These are phyloP conservation scores for Euphorbia pulcherrima DNA, from an alignment of 345 rosid species.

Conservation along the genomic window DNA sequence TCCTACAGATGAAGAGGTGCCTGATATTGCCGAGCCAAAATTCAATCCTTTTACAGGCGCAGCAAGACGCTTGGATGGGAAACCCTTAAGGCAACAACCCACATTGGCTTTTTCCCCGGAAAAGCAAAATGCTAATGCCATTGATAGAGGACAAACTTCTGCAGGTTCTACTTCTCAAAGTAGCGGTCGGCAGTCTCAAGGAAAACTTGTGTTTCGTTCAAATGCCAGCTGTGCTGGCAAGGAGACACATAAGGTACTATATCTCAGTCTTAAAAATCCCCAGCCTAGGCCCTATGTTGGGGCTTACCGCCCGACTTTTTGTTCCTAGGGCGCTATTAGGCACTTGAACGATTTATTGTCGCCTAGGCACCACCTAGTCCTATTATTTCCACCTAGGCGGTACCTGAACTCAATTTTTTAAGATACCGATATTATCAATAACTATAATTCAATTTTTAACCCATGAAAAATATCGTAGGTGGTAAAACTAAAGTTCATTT, in stretches of 20 bases:
- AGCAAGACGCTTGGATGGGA: slow-evolving; percentile 89
- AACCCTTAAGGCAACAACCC: slow-evolving; percentile 51
- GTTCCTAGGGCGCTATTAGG: no score
- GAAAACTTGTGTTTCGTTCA: slow-evolving; percentile 89
- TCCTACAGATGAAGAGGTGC: slow-evolving; percentile 58
- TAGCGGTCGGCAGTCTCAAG: slow-evolving; percentile 58
- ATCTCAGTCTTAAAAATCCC: no score
- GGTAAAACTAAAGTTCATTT: no score
- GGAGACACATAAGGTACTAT: slow-evolving; percentile 47
- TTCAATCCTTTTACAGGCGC: slow-evolving; percentile 79
- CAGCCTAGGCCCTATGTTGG: no score
- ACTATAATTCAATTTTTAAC: no score
- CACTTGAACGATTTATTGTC: no score
- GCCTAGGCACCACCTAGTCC: no score
- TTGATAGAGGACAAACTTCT: slow-evolving; percentile 45
- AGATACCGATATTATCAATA: no score
- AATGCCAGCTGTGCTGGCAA: slow-evolving; percentile 48
- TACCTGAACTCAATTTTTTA: no score
- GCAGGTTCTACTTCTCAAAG: slow-evolving; percentile 48
- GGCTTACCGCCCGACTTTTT: no score
- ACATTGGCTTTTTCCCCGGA: slow-evolving; percentile 44
- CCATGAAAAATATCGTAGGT: no score
- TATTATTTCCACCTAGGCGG: no score
- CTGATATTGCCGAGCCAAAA: slow-evolving; percentile 56
- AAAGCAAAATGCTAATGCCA: slow-evolving; percentile 47